These are phyloP conservation scores for Hirschioporus abietinus DNA, from an alignment of 768 basidiomycete species.

Conservation along the genomic window DNA sequence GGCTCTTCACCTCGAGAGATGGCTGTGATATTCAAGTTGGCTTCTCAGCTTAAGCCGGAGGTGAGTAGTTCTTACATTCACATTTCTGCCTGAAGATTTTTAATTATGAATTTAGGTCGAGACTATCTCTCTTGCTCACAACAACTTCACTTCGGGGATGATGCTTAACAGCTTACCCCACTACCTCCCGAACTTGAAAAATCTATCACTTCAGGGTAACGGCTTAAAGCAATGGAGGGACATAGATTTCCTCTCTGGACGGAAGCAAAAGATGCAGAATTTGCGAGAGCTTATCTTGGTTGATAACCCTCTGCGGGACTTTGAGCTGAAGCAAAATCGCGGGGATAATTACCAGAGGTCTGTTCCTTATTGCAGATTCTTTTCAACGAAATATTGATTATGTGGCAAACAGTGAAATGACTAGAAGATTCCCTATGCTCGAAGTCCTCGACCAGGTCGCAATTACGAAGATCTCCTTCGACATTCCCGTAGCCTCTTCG, in stretches of 20 bases:
- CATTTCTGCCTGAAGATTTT: constrained; percentile 6
- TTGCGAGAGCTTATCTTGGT: constrained; percentile 68
- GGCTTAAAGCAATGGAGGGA: constrained; percentile 65
- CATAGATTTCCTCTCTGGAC: constrained; percentile 55
- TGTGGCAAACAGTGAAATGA: constrained; percentile 57
- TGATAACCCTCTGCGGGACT: constrained; percentile 71
- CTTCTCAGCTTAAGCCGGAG: constrained; percentile 69
- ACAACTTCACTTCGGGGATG: constrained; percentile 56
- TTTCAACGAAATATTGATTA: constrained; percentile 6
- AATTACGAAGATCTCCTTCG: constrained; percentile 75
- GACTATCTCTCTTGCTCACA: constrained; percentile 82
- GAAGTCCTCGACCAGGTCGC: constrained; percentile 81
- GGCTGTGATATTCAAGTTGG: constrained; percentile 85
- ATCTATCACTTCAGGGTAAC: constrained; percentile 79
- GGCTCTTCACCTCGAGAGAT: constrained; percentile 55
- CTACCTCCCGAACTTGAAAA: constrained; percentile 75
- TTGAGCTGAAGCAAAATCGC: constrained; percentile 51
- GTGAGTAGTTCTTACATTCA: constrained; percentile 32
- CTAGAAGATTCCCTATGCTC: constrained; percentile 74
- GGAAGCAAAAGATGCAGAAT: constrained; percentile 52
- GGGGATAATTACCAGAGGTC: constrained; percentile 66
- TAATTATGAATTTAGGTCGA: constrained; percentile 43
- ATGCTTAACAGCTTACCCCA: constrained; percentile 57
- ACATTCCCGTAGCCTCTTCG: constrained; percentile 53
- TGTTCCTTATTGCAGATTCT: constrained; percentile 17